Evolutionary conservation across 768 basidiomycete genomes (phyloP), one percentile per base, ranked within the genome.

Genomic region (Boletus pseudopeckii): DNA sequence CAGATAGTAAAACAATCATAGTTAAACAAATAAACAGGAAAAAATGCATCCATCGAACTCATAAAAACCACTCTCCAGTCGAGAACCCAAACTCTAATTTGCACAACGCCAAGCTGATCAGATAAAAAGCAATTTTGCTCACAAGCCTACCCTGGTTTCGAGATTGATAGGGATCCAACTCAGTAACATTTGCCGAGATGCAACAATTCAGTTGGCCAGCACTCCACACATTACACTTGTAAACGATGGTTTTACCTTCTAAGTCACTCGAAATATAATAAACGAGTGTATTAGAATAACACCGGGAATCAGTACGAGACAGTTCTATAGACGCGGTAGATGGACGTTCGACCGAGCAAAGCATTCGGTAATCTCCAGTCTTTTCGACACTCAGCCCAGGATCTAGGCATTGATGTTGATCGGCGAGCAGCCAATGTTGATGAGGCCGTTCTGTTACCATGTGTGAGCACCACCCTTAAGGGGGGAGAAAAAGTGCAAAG

Each of bases 391-490:
- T n/a, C 15, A 24, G 1, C 18, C 30, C 0, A 6, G 22, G 4
- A 33, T 11, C 46, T 45, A 56, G 1, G 14, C 14, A 18, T 9
- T n/a, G n/a, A 52, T 1, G 43, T 58, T 52, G 41, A 58, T 17
- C 13, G 57, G 57, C 7, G 45, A 28, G 42, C 57, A 58, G 26
- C 43, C 50, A 32, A 52, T 1, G 45, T 52, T 52, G 43, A 58
- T 2, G 10, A 56, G 37, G 14, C 57, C 57, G 22, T 55, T 58
- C 54, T 56, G 18, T 13, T 2, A 9, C 11, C 5, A 15, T 2
- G 5, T 0, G 0, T 43, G 20, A 33, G 8, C 2, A 5, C 2
- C 5, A 1, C 10, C 22, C 7, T 7, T n/a, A n/a, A n/a, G n/a
- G n/a, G 5, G 13, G 7, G 2, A 1, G 1, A 1, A 34, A 41